A percentile compares a stretch with the other conserved stretches of the same genome.
Evolutionary conservation across 208 protist species (phyloP).

Genomic region (Lotmaria passim): DNA sequence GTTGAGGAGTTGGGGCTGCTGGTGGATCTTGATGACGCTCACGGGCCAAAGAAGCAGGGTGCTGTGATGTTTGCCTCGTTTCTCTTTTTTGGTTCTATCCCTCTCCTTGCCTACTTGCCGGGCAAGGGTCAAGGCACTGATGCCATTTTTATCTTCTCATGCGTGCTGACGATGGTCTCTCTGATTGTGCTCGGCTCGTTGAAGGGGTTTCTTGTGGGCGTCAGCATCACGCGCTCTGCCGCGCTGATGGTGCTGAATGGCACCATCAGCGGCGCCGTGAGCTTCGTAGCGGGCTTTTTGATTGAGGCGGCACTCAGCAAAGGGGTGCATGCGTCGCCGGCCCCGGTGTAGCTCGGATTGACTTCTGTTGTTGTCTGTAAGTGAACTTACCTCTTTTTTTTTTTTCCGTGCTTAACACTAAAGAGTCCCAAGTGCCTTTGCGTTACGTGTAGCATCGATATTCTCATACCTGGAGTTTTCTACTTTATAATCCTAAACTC

Average conservation of each 20-base stretch:
- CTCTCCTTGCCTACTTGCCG: slow-evolving; percentile 86
- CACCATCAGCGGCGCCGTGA: slow-evolving; percentile 77
- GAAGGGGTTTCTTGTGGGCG: slow-evolving; percentile 84
- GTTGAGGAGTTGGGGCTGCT: slow-evolving; percentile 93
- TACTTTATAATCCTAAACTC: too few relatives aligned
- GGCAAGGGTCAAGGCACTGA: slow-evolving; percentile 78
- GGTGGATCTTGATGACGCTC: slow-evolving; percentile 74
- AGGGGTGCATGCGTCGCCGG: slow-evolving; percentile 15
- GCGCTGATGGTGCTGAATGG: slow-evolving; percentile 90
- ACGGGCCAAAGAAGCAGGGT: slow-evolving; percentile 87
- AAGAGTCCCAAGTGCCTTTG: not conserved
- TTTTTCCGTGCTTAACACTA: not conserved
- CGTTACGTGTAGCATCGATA: not conserved
- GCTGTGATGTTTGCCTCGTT: slow-evolving; percentile 95
- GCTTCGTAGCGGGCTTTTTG: slow-evolving; percentile 75
- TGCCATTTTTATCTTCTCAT: slow-evolving; percentile 79
- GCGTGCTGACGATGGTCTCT: slow-evolving; percentile 73
- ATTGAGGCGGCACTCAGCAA: slow-evolving; percentile 64
- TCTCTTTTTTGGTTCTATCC: slow-evolving; percentile 91
- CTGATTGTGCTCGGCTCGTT: slow-evolving; percentile 86
- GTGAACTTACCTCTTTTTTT: slow-evolving; percentile 5
- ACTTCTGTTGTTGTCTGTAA: not conserved
- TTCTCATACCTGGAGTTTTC: not conserved
- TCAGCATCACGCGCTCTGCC: slow-evolving; percentile 71
- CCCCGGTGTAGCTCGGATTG: not conserved